Evolutionary conservation across 2,329 filamentous ascomycete genomes (phyloP), one percentile per base, ranked within the genome.

Genomic region (Hymenotorrendiella dingleyae): DNA sequence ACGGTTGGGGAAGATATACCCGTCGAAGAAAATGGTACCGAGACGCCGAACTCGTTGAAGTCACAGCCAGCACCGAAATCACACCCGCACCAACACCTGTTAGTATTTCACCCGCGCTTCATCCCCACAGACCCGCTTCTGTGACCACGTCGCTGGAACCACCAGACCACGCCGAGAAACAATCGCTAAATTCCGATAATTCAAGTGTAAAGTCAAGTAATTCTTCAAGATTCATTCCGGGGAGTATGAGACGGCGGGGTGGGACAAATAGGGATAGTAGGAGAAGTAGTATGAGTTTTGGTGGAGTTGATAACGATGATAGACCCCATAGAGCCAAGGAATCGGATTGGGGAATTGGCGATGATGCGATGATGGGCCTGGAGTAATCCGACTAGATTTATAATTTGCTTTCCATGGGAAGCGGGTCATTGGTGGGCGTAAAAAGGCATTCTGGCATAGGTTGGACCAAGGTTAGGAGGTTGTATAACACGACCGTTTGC

Each of bases 1-100:
- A 98, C 56, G 87, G 90, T 40, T 98, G 93, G 93, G 86, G 86
- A 29, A 81, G 88, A 43, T 98, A 94, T 73, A 98, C 93, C 0
- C 79, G 93, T 11, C 80, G 93, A 17, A 72, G 93, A 49, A 96
- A 97, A 66, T 98, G 93, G 93, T 93, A 88, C 60, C 85, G 93
- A 28, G 93, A 97, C 60, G 93, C 93, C 8, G 93, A 98, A 67
- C 76, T 98, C 3, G 87, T 96, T 24, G 93, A 98, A 60, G 68
- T 83, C 6, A 54, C 56, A 61, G 65, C 29, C 58, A 68, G 16
- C 62, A 67, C 46, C 57, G 68, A 38, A 69, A 71, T 47, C 61
- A 68, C 22, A 65, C 69, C 36, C 58, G 66, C 21, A 64, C 68
- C 32, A 57, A 68, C 32, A 63, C 68, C 29, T 62, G 12, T 32